Evolutionary conservation across 768 basidiomycete genomes (phyloP).

Genomic region (Auricularia sp.): DNA sequence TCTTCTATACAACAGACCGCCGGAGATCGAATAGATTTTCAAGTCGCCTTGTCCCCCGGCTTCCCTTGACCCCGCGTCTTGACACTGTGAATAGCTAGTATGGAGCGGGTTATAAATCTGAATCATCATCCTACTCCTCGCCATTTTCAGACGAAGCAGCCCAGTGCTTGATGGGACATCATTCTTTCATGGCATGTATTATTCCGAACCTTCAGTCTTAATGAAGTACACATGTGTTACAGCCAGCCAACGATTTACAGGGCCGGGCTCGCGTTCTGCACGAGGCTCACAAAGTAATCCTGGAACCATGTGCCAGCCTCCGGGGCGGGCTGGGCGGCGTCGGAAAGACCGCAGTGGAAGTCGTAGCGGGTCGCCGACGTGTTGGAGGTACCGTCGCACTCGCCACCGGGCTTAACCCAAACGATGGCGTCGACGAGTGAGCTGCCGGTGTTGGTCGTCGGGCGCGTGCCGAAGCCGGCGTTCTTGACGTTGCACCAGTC

Average conservation of each 20-base stretch:
- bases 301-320: slow-evolving; percentile 64
- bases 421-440: slow-evolving; percentile 49
- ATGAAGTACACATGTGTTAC: too few relatives aligned
- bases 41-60: too few relatives aligned
- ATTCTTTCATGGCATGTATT: too few relatives aligned
- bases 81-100: too few relatives aligned
- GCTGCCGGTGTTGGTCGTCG: slow-evolving; percentile 45
- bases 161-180: too few relatives aligned
- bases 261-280: slow-evolving; percentile 42
- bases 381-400: slow-evolving; percentile 54
- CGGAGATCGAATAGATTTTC: too few relatives aligned
- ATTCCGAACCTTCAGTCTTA: too few relatives aligned
- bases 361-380: slow-evolving; percentile 44
- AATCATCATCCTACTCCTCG: too few relatives aligned
- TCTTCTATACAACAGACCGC: too few relatives aligned
- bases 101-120: too few relatives aligned
- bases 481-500: slow-evolving; percentile 62
- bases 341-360: slow-evolving; percentile 24
- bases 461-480: slow-evolving; percentile 52
- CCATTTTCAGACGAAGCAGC: too few relatives aligned
- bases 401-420: slow-evolving; percentile 62
- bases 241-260: slow-evolving; percentile 14
- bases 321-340: slow-evolving; percentile 45
- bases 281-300: slow-evolving; percentile 49
- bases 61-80: too few relatives aligned